Percentiles rank a stretch among this genome's conserved stretches.
phyloP scores from a whole-genome alignment of 208 protist genomes.

The Leishmania turanica region DNA sequence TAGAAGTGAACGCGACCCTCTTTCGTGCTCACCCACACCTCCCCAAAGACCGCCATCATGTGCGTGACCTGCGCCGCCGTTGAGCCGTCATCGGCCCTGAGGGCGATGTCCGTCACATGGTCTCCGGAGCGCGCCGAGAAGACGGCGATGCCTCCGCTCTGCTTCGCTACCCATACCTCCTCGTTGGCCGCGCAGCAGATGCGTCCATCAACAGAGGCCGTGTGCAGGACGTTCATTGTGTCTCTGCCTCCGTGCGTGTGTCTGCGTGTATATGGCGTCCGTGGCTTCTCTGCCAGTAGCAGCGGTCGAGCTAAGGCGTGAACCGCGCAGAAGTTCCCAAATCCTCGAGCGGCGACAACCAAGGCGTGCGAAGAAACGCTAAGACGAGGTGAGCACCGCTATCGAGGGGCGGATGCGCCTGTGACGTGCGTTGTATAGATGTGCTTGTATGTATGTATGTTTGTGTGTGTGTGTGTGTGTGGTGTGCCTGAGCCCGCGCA shows the following conservation, averaged over 20 bases:
- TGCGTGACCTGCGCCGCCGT: constrained; percentile 29
- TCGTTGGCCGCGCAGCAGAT: constrained; percentile 58
- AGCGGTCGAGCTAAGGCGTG: background rate
- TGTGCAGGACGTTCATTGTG: constrained; percentile 27
- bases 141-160: constrained; percentile 59
- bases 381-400: background rate
- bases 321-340: background rate
- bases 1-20: constrained; percentile 58
- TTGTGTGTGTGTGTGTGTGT: background rate
- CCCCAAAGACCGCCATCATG: constrained; percentile 51
- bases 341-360: background rate
- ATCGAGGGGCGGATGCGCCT: background rate
- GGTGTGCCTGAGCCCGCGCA: background rate
- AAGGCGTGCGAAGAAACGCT: background rate
- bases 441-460: background rate
- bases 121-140: constrained; percentile 34
- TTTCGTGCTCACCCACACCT: constrained; percentile 64
- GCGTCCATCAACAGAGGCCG: constrained; percentile 35
- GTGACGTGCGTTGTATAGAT: background rate
- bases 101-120: constrained; percentile 24
- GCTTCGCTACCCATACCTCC: constrained; percentile 73
- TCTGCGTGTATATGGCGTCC: background rate
- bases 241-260: background rate
- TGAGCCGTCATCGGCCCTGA: constrained; percentile 24
- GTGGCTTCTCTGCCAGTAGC: no score